Evolutionary conservation across 202 grass and related monocot genomes (phyloP).

Genomic region (Zoysia matrella): DNA sequence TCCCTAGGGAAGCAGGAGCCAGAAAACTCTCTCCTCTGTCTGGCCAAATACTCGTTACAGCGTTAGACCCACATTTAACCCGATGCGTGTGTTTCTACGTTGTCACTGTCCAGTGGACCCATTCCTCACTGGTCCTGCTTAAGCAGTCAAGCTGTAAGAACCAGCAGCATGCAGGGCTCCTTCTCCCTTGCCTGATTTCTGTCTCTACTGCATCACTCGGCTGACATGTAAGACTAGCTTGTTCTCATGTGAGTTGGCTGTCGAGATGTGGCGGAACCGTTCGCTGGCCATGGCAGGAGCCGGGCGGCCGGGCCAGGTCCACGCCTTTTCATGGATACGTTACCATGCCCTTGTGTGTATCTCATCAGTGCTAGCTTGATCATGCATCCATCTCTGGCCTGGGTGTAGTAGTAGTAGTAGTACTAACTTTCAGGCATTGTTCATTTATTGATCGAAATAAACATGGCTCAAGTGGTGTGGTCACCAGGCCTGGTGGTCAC

Average conservation of each 20-base stretch:
- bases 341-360: constrained; percentile 23
- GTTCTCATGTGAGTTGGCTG: constrained; percentile 69
- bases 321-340: constrained; percentile 50
- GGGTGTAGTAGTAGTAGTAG: constrained; percentile 6
- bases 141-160: constrained; percentile 26
- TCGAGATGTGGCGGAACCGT: constrained; percentile 51
- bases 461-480: constrained; percentile 28
- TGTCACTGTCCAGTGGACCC: constrained; percentile 40
- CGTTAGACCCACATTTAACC: constrained; percentile 8
- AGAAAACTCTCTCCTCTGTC: constrained; percentile 25
- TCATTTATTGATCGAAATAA: constrained; percentile 48
- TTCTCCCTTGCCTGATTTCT: constrained; percentile 9
- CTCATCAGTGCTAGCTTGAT: not conserved
- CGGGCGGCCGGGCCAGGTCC: constrained; percentile 35
- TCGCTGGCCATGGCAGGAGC: constrained; percentile 47
- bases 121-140: constrained; percentile 40
- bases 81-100: constrained; percentile 35
- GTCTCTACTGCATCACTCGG: constrained; percentile 47
- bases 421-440: constrained; percentile 38
- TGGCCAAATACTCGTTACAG: constrained; percentile 40
- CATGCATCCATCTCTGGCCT: not conserved
- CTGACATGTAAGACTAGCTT: constrained; percentile 54
- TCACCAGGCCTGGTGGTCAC: not conserved
- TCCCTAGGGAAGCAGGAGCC: constrained; percentile 49
- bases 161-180: constrained; percentile 10